Evolutionary conservation across 2,329 filamentous ascomycete genomes (phyloP), one percentile per base, ranked within the genome.

Genomic region (Leptographium galeiforme): DNA sequence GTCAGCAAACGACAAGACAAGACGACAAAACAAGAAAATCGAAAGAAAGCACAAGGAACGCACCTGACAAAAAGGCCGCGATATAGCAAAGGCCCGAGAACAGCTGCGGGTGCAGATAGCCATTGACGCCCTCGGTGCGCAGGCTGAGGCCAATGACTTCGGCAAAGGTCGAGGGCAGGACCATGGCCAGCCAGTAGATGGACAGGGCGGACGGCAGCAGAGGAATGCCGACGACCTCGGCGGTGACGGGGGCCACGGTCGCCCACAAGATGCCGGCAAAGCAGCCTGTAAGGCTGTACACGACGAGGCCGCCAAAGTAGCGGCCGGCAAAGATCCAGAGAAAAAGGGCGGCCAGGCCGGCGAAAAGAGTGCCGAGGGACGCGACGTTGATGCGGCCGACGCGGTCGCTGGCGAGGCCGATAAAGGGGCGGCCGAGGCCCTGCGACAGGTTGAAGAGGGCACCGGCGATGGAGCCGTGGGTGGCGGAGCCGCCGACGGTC

Each of bases 321-420:
- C 74, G 77, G 44, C 79, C 77, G 2, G 85, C 84, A 56, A 82
- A 81, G 53, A 82, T 80, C 87, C 87, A 91, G 38, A 91, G 74
- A 19, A 84, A 76, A 46, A 91, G 74, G 40, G 78, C 77, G 39
- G 86, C 77, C 1, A 89, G 56, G 8, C 79, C 82, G 1, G 77
- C 77, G 3, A 83, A 62, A 38, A 86, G 76, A 0, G 85, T 87
- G 64, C 81, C 80, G 0, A 77, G 63, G 2, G 71, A 74, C 1
- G 85, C 82, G 68, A 89, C 82, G 62, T 91, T 90, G 59, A 91
- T 76, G 12, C 85, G 74, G 0, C 87, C 87, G 8, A 83, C 73
- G 2, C 67, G 69, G 63, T 91, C 87, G 54, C 81, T 85, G 55
- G 83, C 83, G 54, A 85, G 79, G 0, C 87, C 87, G 45, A 91